These are phyloP conservation scores for Monosporascus cannonballus DNA, from an alignment of 2,329 filamentous ascomycete genomes.

Conservation along the genomic window DNA sequence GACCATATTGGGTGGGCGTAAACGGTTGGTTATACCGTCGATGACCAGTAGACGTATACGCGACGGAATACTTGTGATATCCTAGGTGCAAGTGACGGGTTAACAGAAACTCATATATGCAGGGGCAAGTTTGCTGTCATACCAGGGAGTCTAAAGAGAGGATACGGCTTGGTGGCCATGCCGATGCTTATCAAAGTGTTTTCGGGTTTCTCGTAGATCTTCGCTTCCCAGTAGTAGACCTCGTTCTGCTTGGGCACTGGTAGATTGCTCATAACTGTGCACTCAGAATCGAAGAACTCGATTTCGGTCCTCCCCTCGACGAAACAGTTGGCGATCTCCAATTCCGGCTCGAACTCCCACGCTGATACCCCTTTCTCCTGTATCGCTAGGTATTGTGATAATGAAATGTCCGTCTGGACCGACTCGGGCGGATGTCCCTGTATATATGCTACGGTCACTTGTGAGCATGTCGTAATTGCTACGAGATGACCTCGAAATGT, in stretches of 20 bases:
- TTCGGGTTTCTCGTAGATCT: conserved; percentile 97
- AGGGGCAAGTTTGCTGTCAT: conserved; percentile 28
- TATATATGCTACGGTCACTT: conserved; percentile 65
- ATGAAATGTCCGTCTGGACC: conserved; percentile 89
- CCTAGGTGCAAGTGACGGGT: conserved; percentile 43
- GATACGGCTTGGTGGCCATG: conserved; percentile 95
- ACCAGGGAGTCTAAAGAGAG: conserved; percentile 90
- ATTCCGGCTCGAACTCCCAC: conserved; percentile 98
- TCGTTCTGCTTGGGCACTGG: conserved; percentile 98
- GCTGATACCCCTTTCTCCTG: conserved; percentile 99
- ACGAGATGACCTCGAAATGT: not conserved
- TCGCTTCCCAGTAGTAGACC: conserved; percentile 99
- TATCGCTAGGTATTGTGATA: conserved; percentile 96
- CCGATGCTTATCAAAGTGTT: conserved; percentile 81
- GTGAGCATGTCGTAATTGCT: conserved; percentile 3
- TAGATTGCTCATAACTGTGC: conserved; percentile 93
- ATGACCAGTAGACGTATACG: conserved; percentile 82
- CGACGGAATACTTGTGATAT: conserved; percentile 86
- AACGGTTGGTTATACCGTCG: conserved; percentile 94
- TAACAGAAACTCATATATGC: conserved; percentile 2
- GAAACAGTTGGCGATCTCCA: conserved; percentile 98
- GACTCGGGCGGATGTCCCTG: conserved; percentile 94
- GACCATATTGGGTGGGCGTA: conserved; percentile 70
- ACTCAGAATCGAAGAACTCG: conserved; percentile 97
- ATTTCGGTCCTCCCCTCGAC: conserved; percentile 95